phyloP scores from a whole-genome alignment of 768 basidiomycete species.

The Amanita jacksonii region DNA sequence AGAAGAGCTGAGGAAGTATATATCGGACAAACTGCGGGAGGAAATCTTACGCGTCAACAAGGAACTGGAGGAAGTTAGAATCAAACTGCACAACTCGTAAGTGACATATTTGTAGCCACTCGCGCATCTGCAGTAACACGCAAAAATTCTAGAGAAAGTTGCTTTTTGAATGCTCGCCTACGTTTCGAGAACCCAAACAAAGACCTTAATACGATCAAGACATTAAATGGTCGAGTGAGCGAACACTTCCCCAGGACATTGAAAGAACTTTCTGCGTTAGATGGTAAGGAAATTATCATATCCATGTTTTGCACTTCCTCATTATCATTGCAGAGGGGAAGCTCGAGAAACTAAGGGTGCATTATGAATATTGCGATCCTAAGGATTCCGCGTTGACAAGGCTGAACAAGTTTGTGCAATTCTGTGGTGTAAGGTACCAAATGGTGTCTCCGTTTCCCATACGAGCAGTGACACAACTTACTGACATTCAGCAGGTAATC shows the following conservation, averaged over 20 bases:
- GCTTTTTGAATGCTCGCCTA: slow-evolving; percentile 41
- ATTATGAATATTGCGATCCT: slow-evolving; percentile 29
- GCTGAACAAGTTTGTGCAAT: slow-evolving; percentile 46
- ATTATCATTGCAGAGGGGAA: slow-evolving; percentile 18
- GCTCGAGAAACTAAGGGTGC: slow-evolving; percentile 24
- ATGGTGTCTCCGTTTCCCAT: slow-evolving; percentile 26
- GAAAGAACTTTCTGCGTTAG: slow-evolving; percentile 38
- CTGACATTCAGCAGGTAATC: background rate
- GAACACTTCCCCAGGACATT: slow-evolving; percentile 42
- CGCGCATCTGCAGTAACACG: too few species aligned
- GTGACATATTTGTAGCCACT: slow-evolving; percentile 14
- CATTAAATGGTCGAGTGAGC: slow-evolving; percentile 37
- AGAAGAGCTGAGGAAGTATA: slow-evolving; percentile 33
- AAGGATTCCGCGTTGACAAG: slow-evolving; percentile 36
- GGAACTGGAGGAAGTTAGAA: slow-evolving; percentile 36
- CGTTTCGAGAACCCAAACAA: slow-evolving; percentile 31
- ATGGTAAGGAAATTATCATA: slow-evolving; percentile 27
- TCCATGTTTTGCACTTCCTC: background rate
- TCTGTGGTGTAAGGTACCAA: slow-evolving; percentile 48
- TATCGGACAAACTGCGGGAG: slow-evolving; percentile 39
- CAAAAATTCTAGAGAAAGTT: slow-evolving; percentile 56
- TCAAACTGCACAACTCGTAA: slow-evolving; percentile 48
- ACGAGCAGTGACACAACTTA: background rate
- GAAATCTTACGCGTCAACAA: slow-evolving; percentile 34
- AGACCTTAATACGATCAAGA: slow-evolving; percentile 37